Evolutionary conservation across 805 yeast species (phyloP), one percentile per base, ranked within the genome.

Genomic region (Starmerella stigmatis): DNA sequence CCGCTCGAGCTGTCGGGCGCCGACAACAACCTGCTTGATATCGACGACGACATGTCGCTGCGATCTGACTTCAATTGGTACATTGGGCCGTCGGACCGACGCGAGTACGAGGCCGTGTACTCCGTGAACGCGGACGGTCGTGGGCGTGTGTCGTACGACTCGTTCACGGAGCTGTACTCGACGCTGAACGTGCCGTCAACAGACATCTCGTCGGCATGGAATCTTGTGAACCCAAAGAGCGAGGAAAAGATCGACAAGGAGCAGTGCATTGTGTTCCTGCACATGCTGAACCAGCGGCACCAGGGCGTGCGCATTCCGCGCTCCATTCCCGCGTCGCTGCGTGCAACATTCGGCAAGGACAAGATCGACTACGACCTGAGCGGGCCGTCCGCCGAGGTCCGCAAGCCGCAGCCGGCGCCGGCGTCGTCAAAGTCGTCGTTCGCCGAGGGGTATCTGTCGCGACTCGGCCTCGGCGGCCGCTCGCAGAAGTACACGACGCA

Each of bases 191-290:
- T 92, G 11, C 95, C 96, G 10, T 74, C 78, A 44, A 73, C 88
- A 4, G 98, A 88, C 62, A 72, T 86, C 6, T 75, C 86, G 23
- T 79, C 83, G 39, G 94, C 96, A 2, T 92, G 98, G 97, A 86
- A 85, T 62, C 68, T 92, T 47, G 94, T 92, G 44, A 92, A 92
- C 59, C 97, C 98, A 10, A 81, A 83, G 58, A 78, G 81, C 45
- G 76, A 78, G 43, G 85, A 80, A 57, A 81, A 94, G 9, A 86
- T 92, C 50, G 96, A 88, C 63, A 86, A 82, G 57, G 97, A 92
- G 64, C 97, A 94, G 62, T 78, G 86, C 20, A 65, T 86, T 49
- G 94, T 85, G 30, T 86, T 83, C 56, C 70, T 92, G 50, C 98
- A 92, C 64, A 85, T 88, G 53, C 71, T 92, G 56, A 86, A 88